Conservation (phyloP, 257 asterid species). For the Leonotis leonurus region DNA sequence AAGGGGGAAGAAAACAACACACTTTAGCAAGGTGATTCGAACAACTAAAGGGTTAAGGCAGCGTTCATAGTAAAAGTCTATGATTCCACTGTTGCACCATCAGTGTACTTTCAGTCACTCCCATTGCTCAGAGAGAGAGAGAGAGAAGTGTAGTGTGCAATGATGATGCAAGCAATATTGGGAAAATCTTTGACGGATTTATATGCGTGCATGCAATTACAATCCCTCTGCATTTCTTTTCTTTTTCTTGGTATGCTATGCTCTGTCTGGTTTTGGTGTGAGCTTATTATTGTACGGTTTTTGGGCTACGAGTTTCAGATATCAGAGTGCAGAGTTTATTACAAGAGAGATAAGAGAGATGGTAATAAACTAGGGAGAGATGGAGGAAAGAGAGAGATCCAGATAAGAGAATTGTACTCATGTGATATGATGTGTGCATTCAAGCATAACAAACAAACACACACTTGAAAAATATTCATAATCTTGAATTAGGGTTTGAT, state of each 20-base stretch:
- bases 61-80: conserved; percentile 21
- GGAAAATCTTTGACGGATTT: conserved; percentile 61
- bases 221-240: not conserved
- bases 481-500: not conserved
- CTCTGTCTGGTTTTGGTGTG: conserved; percentile 1
- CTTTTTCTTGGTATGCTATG: not conserved
- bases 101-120: conserved; percentile 43
- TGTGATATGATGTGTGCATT: conserved; percentile 12
- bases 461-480: not conserved
- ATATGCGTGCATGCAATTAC: conserved; percentile 40
- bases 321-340: not conserved
- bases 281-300: conserved; percentile 26
- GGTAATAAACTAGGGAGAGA: not conserved
- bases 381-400: not conserved
- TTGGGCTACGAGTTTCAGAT: conserved; percentile 1
- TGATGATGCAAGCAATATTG: conserved; percentile 69
- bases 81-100: conserved; percentile 47
- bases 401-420: not conserved
- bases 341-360: not conserved
- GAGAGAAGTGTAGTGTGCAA: conserved; percentile 14
- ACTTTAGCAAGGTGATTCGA: conserved; percentile 56
- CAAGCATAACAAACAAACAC: too few relatives aligned
- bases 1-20: conserved; percentile 41
- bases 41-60: conserved; percentile 57
- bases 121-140: not conserved